Evolutionary conservation across 257 asterid species (phyloP), one percentile per base, ranked within the genome.

Genomic region (Leonotis leonurus): DNA sequence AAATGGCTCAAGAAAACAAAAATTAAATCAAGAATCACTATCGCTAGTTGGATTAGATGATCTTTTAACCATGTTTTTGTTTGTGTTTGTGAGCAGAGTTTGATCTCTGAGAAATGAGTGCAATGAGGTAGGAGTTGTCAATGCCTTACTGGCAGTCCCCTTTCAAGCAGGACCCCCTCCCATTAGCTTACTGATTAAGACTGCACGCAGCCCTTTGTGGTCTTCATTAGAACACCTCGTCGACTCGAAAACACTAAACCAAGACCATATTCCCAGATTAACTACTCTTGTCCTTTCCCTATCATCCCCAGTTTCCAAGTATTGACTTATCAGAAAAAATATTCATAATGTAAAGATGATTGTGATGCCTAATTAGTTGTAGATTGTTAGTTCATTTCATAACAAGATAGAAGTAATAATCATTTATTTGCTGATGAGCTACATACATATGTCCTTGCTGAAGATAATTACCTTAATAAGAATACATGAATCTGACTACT

Each of bases 101-200:
- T 32, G 40, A 40, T 51, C 6, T 56, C 11, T 16, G 10, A 27
- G 22, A 58, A 33, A 20, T 41, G 13, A 20, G n/a, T n/a, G n/a
- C n/a, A n/a, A 24, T 46, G 32, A 18, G 37, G 33, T 32, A 49
- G 65, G 56, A 49, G 44, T 63, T 43, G 53, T 46, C 8, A 60
- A 24, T 14, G 56, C 36, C 68, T 50, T 13, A 57, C 22, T 70
- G 73, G 53, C 36, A 69, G 69, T 64, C 72, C 52, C 56, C 46
- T 43, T 41, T n/a, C 36, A 25, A 11, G 33, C 59, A 52, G 65
- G 75, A 63, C 8, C 77, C 71, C 70, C 40, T 43, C 67, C 70
- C n/a, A n/a, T 48, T 39, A 54, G 27, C n/a, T n/a, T n/a, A n/a
- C n/a, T 16, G 50, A 52, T n/a, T 67, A 53, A 14, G 63, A 60